Percentiles rank a stretch among this genome's conserved stretches.
These are phyloP conservation scores for Dactylellina leptospora DNA, from an alignment of 2,329 filamentous ascomycete species.

Conservation along the genomic window DNA sequence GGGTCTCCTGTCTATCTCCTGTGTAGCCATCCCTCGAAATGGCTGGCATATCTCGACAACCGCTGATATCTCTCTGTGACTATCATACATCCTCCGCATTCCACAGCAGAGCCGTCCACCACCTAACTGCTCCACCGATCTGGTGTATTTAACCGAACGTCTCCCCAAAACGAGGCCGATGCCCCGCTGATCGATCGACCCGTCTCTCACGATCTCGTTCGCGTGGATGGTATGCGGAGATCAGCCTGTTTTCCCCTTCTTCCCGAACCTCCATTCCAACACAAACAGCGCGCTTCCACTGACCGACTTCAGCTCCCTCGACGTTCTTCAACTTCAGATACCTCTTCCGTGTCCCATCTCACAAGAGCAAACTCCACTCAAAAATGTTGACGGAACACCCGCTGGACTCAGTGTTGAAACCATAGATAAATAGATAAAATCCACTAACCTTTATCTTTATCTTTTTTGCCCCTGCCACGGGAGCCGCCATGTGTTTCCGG, in stretches of 20 bases:
- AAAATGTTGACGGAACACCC: slow-evolving; percentile 8
- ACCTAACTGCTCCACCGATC: slow-evolving; percentile 7
- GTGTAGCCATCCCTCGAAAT: no score
- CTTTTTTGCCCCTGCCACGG: background rate
- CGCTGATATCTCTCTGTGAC: background rate
- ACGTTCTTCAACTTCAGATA: background rate
- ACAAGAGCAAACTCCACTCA: background rate
- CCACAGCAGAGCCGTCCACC: slow-evolving; percentile 5
- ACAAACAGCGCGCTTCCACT: no score
- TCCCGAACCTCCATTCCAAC: slow-evolving; percentile 49
- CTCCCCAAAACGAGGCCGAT: slow-evolving; percentile 1
- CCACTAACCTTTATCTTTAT: background rate
- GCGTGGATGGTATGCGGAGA: slow-evolving; percentile 3
- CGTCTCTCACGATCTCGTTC: background rate
- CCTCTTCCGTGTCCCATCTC: slow-evolving; percentile 5
- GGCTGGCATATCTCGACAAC: background rate
- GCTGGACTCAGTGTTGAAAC: slow-evolving; percentile 11
- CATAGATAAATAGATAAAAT: slow-evolving; percentile 6
- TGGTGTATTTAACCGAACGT: slow-evolving; percentile 11
- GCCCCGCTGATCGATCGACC: slow-evolving; percentile 17
- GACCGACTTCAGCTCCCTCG: slow-evolving; percentile 8
- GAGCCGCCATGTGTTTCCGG: background rate
- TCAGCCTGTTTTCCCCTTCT: background rate
- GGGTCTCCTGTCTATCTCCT: no score
- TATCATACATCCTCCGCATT: slow-evolving; percentile 20